A percentile compares a stretch with the other conserved stretches of the same genome.
Conservation (phyloP, 129 eudicot species). For the Oenanthe sinensis region DNA sequence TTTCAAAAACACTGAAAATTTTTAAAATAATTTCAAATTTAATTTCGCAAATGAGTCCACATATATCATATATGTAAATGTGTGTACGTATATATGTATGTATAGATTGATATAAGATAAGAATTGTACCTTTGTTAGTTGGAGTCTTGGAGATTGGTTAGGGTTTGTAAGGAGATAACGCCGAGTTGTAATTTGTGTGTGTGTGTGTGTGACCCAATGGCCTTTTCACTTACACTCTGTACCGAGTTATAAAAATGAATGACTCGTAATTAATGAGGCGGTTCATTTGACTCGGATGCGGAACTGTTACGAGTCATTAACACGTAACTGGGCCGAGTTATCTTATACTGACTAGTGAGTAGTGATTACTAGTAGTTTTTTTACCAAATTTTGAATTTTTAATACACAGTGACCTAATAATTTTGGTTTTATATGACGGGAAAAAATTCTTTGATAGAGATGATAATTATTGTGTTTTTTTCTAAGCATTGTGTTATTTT, state of each 20-base stretch:
- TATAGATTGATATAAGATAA: not conserved
- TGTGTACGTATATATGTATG: not conserved
- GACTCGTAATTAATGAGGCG: not conserved
- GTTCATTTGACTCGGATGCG: not conserved
- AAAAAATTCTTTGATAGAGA: not conserved
- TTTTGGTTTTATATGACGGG: not conserved
- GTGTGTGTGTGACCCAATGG: not conserved
- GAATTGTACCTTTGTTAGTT: not conserved
- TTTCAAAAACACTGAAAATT: not conserved
- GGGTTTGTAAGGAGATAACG: not conserved
- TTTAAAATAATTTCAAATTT: not conserved
- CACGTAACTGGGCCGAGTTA: not conserved
- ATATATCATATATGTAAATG: not conserved
- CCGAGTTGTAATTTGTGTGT: not conserved
- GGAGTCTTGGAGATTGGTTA: not conserved
- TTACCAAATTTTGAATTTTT: not conserved
- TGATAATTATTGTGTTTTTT: too few relatives aligned
- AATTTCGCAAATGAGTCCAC: not conserved
- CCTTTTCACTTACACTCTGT: not conserved
- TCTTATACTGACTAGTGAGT: not conserved
- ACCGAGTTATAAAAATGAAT: not conserved
- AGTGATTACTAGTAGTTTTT: not conserved
- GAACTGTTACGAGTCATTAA: not conserved
- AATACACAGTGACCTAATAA: too few relatives aligned
- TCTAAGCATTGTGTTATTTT: too few relatives aligned